Conservation (phyloP, 805 yeast genomes). For the Candida mattraensis region DNA sequence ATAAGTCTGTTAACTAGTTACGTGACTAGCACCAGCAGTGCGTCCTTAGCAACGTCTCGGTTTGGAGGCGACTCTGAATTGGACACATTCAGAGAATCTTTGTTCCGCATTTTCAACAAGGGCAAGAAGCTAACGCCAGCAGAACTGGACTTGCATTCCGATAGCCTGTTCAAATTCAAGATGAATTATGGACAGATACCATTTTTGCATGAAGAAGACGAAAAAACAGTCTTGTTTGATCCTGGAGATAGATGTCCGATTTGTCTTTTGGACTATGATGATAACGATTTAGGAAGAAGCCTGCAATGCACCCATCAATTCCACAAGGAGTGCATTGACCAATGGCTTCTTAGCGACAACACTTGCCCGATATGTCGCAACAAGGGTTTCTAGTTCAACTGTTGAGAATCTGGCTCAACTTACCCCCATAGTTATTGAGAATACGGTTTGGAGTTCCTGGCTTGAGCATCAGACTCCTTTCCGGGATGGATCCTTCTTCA, state of each 20-base stretch:
- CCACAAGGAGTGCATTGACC: conserved; percentile 57
- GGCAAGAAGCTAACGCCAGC: conserved; percentile 16
- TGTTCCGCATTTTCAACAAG: conserved; percentile 22
- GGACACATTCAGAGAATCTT: conserved; percentile 23
- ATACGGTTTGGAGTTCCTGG: conserved; percentile 24
- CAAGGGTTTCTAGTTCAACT: conserved; percentile 32
- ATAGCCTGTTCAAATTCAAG: conserved; percentile 17
- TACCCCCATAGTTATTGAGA: conserved; percentile 24
- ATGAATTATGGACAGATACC: not conserved
- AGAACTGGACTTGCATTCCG: conserved; percentile 19
- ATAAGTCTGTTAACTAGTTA: conserved; percentile 25
- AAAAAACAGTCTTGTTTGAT: conserved; percentile 6
- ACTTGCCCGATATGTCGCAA: conserved; percentile 59
- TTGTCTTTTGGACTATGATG: conserved; percentile 49
- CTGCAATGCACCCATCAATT: conserved; percentile 51
- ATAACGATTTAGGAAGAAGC: conserved; percentile 46
- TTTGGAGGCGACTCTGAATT: conserved; percentile 17
- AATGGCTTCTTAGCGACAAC: conserved; percentile 53
- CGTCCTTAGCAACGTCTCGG: conserved; percentile 7
- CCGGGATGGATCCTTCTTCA: conserved; percentile 14
- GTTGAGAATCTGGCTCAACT: conserved; percentile 15
- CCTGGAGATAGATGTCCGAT: conserved; percentile 47
- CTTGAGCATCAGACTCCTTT: conserved; percentile 7
- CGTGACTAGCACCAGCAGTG: conserved; percentile 19
- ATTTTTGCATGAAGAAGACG: not conserved